Percentiles rank a stretch among this genome's conserved stretches.
These are phyloP conservation scores for Celoporthe dispersa DNA, from an alignment of 2,329 filamentous ascomycete species.

Conservation along the genomic window DNA sequence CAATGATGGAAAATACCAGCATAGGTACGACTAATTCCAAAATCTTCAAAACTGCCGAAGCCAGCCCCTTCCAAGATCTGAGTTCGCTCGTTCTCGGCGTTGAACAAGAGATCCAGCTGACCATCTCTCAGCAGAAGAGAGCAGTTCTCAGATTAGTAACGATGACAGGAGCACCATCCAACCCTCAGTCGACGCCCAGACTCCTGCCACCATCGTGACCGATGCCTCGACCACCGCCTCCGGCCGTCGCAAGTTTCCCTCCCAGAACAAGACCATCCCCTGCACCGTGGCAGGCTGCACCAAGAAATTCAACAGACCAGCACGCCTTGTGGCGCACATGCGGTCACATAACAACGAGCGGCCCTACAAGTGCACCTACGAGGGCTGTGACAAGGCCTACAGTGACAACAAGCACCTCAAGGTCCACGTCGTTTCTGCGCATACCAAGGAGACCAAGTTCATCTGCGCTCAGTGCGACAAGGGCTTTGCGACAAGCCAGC, in stretches of 20 bases:
- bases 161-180: neutral
- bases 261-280: conserved; percentile 74
- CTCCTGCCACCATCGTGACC: conserved; percentile 18
- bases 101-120: conserved; percentile 11
- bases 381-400: conserved; percentile 81
- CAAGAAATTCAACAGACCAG: conserved; percentile 87
- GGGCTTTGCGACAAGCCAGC: conserved; percentile 78
- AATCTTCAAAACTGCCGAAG: neutral
- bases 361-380: conserved; percentile 72
- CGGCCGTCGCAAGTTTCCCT: conserved; percentile 58
- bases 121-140: conserved; percentile 17
- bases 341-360: conserved; percentile 86
- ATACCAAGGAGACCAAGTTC: conserved; percentile 72
- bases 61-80: neutral
- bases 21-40: conserved; percentile 5
- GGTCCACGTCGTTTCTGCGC: conserved; percentile 82
- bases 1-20: conserved; percentile 5
- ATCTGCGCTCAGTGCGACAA: conserved; percentile 77
- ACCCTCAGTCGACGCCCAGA: conserved; percentile 11
- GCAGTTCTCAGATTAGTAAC: conserved; percentile 10
- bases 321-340: conserved; percentile 71
- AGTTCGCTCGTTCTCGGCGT: neutral
- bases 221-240: conserved; percentile 23
- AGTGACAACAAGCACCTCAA: conserved; percentile 84
- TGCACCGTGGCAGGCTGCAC: conserved; percentile 76